These are phyloP conservation scores for Testicularia cyperi DNA, from an alignment of 1,284 basidiomycete species.

Conservation along the genomic window DNA sequence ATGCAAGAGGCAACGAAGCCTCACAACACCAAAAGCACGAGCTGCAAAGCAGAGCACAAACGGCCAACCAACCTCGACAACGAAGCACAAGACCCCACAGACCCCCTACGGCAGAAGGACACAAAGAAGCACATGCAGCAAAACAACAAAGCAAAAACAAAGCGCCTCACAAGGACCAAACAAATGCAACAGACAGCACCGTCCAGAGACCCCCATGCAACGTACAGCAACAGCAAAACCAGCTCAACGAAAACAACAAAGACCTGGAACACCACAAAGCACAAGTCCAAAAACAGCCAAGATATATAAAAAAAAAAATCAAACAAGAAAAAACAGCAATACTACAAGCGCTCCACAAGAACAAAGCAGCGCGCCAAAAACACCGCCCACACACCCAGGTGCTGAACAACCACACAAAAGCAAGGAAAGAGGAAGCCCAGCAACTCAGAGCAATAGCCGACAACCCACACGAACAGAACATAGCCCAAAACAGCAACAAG, in stretches of 20 bases:
- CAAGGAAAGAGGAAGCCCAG: too few relatives aligned
- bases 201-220: slow-evolving; percentile 11
- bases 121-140: slow-evolving; percentile 14
- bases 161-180: background rate
- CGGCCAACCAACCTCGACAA: slow-evolving; percentile 29
- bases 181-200: background rate
- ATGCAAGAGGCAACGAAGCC: too few relatives aligned
- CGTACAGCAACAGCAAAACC: slow-evolving; percentile 17
- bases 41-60: slow-evolving; percentile 6
- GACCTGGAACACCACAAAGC: slow-evolving; percentile 25
- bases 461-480: slow-evolving; percentile 8
- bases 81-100: slow-evolving; percentile 34
- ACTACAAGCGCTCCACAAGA: slow-evolving; percentile 30
- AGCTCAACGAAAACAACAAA: slow-evolving; percentile 33
- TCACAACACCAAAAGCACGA: background rate
- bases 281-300: slow-evolving; percentile 21
- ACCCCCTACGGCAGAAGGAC: slow-evolving; percentile 31
- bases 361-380: slow-evolving; percentile 27
- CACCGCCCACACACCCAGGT: slow-evolving; percentile 16
- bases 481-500: too few relatives aligned
- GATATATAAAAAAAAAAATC: slow-evolving; percentile 32
- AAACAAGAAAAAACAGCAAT: slow-evolving; percentile 36
- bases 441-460: too few relatives aligned
- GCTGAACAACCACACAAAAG: slow-evolving; percentile 4
- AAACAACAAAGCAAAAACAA: background rate